Evolutionary conservation across 257 asterid genomes (phyloP).

Genomic region (Leonotis leonurus): DNA sequence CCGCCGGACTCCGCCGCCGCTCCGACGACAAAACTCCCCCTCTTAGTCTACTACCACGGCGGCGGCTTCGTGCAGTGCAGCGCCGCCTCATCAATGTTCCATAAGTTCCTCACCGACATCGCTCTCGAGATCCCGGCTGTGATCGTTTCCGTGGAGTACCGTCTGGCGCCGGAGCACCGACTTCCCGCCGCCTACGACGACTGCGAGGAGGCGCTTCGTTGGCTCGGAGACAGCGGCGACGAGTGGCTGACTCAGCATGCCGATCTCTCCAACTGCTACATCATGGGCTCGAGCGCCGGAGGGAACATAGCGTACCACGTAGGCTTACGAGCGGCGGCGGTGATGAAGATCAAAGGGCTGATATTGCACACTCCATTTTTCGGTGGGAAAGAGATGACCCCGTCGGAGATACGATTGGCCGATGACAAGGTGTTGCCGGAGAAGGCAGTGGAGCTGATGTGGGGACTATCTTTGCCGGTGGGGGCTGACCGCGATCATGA

Average conservation of each 20-base stretch:
- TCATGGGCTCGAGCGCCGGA: slow-evolving; percentile 32
- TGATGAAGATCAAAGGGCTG: slow-evolving; percentile 40
- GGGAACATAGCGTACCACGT: slow-evolving; percentile 35
- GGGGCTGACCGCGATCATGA: slow-evolving; percentile 47
- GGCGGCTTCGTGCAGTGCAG: slow-evolving; percentile 39
- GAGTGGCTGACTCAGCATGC: no score
- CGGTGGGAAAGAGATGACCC: slow-evolving; percentile 37
- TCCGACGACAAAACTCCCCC: slow-evolving; percentile 26
- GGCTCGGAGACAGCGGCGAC: slow-evolving; percentile 23
- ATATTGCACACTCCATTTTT: slow-evolving; percentile 39
- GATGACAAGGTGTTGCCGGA: slow-evolving; percentile 21
- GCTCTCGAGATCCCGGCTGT: slow-evolving; percentile 11
- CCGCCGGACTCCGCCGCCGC: slow-evolving; percentile 12
- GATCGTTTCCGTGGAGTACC: slow-evolving; percentile 45
- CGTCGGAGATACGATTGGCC: slow-evolving; percentile 34
- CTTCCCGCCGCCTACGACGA: slow-evolving; percentile 40
- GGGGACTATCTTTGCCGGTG: slow-evolving; percentile 35
- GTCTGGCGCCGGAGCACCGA: slow-evolving; percentile 44
- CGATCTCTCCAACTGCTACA: slow-evolving; percentile 7
- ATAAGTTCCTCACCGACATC: neutral
- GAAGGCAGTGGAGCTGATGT: slow-evolving; percentile 21
- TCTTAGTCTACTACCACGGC: slow-evolving; percentile 44
- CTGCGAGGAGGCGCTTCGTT: slow-evolving; percentile 20
- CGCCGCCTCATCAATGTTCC: slow-evolving; percentile 20
- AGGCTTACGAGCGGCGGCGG: slow-evolving; percentile 23